Conservation (phyloP, 2,329 filamentous ascomycete species). For the Trichoderma sp. region DNA sequence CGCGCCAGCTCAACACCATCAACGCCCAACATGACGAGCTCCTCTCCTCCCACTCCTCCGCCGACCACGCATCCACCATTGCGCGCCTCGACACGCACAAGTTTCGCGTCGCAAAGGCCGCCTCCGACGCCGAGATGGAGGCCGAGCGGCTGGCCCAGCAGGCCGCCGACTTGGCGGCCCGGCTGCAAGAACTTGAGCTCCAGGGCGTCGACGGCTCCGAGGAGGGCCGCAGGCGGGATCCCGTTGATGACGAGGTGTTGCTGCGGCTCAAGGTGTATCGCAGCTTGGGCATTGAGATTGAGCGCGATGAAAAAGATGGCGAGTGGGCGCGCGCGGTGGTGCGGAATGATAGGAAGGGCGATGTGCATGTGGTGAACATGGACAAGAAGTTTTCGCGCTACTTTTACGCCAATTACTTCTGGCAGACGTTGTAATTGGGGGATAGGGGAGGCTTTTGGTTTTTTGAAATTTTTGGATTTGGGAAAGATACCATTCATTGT, state of each 20-base stretch:
- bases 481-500: slow-evolving; percentile 12
- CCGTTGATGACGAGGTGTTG: slow-evolving; percentile 64
- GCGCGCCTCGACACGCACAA: slow-evolving; percentile 88
- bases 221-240: slow-evolving; percentile 37
- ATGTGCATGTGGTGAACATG: slow-evolving; percentile 93
- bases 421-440: slow-evolving; percentile 71
- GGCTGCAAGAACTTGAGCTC: slow-evolving; percentile 78
- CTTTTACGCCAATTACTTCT: slow-evolving; percentile 96
- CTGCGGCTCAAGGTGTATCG: slow-evolving; percentile 89
- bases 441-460: slow-evolving; percentile 6
- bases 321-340: slow-evolving; percentile 86
- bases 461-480: neutral
- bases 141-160: slow-evolving; percentile 86
- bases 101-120: slow-evolving; percentile 91
- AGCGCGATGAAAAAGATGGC: slow-evolving; percentile 70
- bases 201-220: slow-evolving; percentile 76
- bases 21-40: slow-evolving; percentile 77
- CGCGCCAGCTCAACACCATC: slow-evolving; percentile 74
- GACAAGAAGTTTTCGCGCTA: slow-evolving; percentile 88
- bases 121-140: slow-evolving; percentile 87
- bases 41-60: slow-evolving; percentile 70
- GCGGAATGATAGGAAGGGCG: slow-evolving; percentile 80
- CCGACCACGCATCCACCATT: slow-evolving; percentile 80
- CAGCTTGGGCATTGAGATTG: slow-evolving; percentile 85
- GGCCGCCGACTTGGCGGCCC: slow-evolving; percentile 70